Evolutionary conservation across 225 moss, liverwort and hornwort species (phyloP).

Genomic region (Rhytidiadelphus loreus): DNA sequence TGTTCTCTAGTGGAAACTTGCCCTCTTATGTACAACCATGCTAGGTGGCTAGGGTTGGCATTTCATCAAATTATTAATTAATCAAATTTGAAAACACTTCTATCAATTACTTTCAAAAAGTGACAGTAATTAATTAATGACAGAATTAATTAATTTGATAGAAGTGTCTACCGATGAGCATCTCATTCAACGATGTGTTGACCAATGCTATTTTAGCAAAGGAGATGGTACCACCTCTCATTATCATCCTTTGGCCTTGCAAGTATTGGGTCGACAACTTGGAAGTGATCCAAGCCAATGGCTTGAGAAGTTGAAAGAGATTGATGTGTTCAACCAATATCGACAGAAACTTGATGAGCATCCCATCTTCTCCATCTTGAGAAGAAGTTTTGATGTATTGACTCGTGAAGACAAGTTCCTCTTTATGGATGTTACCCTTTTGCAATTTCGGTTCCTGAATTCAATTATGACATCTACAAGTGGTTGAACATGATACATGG

Average conservation of each 20-base stretch:
- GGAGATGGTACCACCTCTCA: background rate
- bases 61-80: too few relatives aligned
- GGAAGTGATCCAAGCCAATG: background rate
- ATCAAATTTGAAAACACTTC: too few relatives aligned
- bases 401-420: background rate
- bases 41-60: too few relatives aligned
- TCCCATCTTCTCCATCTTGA: background rate
- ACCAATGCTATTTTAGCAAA: background rate
- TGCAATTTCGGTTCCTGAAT: fast-evolving
- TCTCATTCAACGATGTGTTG: background rate
- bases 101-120: too few relatives aligned
- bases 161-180: fast-evolving
- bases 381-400: background rate
- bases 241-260: background rate
- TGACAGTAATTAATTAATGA: too few relatives aligned
- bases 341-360: background rate
- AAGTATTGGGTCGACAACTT: background rate
- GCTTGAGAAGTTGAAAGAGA: background rate
- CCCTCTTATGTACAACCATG: too few relatives aligned
- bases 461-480: fast-evolving
- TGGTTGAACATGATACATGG: background rate
- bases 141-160: too few relatives aligned
- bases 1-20: too few relatives aligned
- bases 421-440: background rate
- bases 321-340: background rate